phyloP scores from a whole-genome alignment of 2,329 filamentous ascomycete species.

The Scytalidium sp. region DNA sequence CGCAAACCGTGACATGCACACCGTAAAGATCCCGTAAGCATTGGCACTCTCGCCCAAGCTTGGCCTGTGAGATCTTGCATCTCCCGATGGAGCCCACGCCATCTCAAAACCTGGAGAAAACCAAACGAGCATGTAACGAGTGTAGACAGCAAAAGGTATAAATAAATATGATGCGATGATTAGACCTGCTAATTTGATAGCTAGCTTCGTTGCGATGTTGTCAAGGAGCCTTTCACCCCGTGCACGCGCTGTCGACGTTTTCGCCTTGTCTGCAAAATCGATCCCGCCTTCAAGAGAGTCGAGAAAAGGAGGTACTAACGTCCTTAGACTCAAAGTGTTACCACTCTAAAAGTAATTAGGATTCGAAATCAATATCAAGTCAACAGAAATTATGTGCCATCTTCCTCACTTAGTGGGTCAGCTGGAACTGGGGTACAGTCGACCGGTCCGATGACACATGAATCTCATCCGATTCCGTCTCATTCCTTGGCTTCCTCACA shows the following conservation, averaged over 20 bases:
- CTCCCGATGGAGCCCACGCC: background rate
- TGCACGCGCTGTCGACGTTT: slow-evolving; percentile 74
- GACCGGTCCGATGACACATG: background rate
- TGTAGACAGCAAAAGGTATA: slow-evolving; percentile 76
- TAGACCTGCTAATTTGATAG: background rate
- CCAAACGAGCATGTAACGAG: slow-evolving; percentile 76
- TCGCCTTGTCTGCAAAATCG: slow-evolving; percentile 75
- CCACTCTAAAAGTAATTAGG: background rate
- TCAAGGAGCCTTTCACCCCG: slow-evolving; percentile 71
- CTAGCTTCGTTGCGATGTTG: slow-evolving; percentile 74
- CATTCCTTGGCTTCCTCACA: background rate
- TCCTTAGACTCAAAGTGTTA: background rate
- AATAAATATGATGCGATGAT: background rate
- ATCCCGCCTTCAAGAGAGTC: slow-evolving; percentile 78
- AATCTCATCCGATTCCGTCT: background rate
- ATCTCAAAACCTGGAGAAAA: background rate
- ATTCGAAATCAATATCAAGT: background rate
- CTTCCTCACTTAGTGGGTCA: background rate
- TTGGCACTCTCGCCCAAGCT: too few species aligned
- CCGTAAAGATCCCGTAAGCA: too few species aligned
- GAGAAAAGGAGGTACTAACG: slow-evolving; percentile 67
- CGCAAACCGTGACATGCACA: too few species aligned
- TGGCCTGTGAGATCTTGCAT: too few species aligned
- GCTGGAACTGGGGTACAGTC: background rate
- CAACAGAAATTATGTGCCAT: background rate